Evolutionary conservation across 371 early-diverging fungal species (phyloP), one percentile per base, ranked within the genome.

Genomic region (Mortierella sp.): DNA sequence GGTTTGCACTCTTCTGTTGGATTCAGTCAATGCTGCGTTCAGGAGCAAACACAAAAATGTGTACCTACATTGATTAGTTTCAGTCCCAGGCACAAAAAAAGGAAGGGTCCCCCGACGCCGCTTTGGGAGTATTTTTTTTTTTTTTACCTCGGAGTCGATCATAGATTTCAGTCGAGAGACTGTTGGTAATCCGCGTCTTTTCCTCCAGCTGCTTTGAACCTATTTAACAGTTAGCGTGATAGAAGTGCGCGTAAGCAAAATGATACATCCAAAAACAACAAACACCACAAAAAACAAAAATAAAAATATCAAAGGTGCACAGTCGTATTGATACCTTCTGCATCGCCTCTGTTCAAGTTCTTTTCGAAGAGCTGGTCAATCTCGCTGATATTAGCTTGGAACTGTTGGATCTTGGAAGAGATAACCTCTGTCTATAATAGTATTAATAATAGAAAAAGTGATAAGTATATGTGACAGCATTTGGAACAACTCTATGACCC

Each of bases 391-490:
- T 28, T 55, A 30, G 56, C 4, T 39, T 67, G 67, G 60, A 73
- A 73, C 56, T 59, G 68, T 23, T 67, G 75, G 37, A 73, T 68
- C 56, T 73, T 73, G 43, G 55, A 24, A 2, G 68, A 68, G 44
- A 73, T 73, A 26, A 73, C 75, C 44, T 73, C 75, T 46, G 75
- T 73, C 75, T 73, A 51, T n/a, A n/a, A n/a, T n/a, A n/a, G n/a
- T n/a, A n/a, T n/a, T n/a, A n/a, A n/a, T n/a, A n/a, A n/a, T n/a
- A n/a, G n/a, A n/a, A n/a, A n/a, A n/a, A n/a, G n/a, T n/a, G n/a
- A n/a, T n/a, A n/a, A 34, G 7, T 9, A 37, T 31, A n/a, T 47
- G 41, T 44, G 46, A 21, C 30, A 23, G 17, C 6, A 26, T 14
- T 17, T n/a, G n/a, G n/a, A n/a, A n/a, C n/a, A n/a, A n/a, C n/a